Conservation (phyloP, 2,329 filamentous ascomycete genomes). For the Phyllachora maydis region DNA sequence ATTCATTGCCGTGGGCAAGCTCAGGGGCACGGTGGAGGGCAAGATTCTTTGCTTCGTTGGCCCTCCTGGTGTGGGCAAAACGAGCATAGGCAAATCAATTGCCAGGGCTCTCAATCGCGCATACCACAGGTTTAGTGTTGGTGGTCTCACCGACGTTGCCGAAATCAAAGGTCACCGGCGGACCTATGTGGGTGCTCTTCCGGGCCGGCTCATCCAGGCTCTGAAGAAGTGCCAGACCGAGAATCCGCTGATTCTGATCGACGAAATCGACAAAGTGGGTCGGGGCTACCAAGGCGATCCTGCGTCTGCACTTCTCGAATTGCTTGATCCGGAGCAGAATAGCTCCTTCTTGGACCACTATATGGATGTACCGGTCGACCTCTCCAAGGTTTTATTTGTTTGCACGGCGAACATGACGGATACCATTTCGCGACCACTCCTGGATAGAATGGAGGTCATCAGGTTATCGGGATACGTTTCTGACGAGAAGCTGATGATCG, state of each 20-base stretch:
- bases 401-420: constrained; percentile 99
- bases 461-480: constrained; percentile 89
- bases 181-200: constrained; percentile 89
- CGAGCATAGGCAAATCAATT: constrained; percentile 96
- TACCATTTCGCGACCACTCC: constrained; percentile 79
- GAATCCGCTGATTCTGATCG: constrained; percentile 88
- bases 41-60: constrained; percentile 98
- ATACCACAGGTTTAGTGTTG: constrained; percentile 97
- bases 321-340: constrained; percentile 95
- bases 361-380: constrained; percentile 91
- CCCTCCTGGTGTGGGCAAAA: constrained; percentile 93
- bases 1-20: constrained; percentile 94
- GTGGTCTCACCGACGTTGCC: constrained; percentile 88
- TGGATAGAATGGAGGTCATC: constrained; percentile 97
- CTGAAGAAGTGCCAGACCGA: constrained; percentile 98
- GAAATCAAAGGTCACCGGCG: constrained; percentile 96
- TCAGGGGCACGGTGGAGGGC: constrained; percentile 89
- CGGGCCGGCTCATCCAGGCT: constrained; percentile 92
- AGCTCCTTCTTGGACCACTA: constrained; percentile 95
- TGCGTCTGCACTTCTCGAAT: constrained; percentile 76
- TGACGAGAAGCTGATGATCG: constrained; percentile 98
- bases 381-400: constrained; percentile 94
- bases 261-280: constrained; percentile 96
- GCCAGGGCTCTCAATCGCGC: constrained; percentile 84
- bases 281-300: constrained; percentile 93